A percentile compares a stretch with the other conserved stretches of the same genome.
phyloP scores from a whole-genome alignment of 345 rosid genomes.

The Heritiera littoralis region DNA sequence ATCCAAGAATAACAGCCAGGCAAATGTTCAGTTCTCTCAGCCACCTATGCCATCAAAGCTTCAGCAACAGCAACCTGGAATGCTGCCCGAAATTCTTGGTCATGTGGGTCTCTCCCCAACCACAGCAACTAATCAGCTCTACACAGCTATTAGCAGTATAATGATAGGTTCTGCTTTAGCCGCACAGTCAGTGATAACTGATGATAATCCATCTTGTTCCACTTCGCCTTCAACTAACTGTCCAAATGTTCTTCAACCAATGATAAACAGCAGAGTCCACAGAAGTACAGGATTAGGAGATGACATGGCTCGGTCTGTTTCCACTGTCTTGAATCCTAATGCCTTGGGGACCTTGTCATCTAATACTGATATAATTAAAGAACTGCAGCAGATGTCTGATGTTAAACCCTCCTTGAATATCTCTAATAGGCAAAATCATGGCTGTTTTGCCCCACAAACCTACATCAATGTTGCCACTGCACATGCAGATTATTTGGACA shows the following conservation, averaged over 20 bases:
- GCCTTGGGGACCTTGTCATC: conserved; percentile 44
- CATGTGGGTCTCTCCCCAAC: conserved; percentile 35
- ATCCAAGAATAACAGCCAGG: conserved; percentile 36
- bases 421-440: conserved; percentile 52
- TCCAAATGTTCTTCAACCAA: conserved; percentile 38
- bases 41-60: conserved; percentile 39
- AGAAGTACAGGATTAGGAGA: conserved; percentile 40
- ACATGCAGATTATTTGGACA: conserved; percentile 62
- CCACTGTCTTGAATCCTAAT: conserved; percentile 40
- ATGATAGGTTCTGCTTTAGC: conserved; percentile 38
- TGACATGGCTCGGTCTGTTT: conserved; percentile 51
- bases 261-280: conserved; percentile 33
- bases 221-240: conserved; percentile 56
- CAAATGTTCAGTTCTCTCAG: conserved; percentile 42
- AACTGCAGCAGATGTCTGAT: conserved; percentile 50
- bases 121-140: conserved; percentile 34
- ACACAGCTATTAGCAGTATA: conserved; percentile 36
- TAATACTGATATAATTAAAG: conserved; percentile 35
- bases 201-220: conserved; percentile 63
- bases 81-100: conserved; percentile 45
- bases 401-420: conserved; percentile 56
- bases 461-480: conserved; percentile 44
- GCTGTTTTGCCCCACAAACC: conserved; percentile 41
- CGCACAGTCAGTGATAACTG: conserved; percentile 54
- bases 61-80: conserved; percentile 46